Base-by-base conservation (phyloP, 805 yeast species). In the Hanseniaspora vineae region DNA sequence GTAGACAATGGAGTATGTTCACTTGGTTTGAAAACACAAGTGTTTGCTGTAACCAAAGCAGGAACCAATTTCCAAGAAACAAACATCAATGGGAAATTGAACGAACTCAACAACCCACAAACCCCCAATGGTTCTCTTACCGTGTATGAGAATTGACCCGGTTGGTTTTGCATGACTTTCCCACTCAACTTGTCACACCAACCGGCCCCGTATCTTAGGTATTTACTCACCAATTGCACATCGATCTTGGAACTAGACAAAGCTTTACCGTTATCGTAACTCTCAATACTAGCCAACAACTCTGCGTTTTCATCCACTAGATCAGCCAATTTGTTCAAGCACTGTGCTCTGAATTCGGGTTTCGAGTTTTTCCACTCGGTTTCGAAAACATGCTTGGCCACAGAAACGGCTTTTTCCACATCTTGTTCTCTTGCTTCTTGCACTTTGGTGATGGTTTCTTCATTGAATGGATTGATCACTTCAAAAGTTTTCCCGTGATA, bases 11-110 rank as follows among this genome's bases (percentile, higher is more conserved):
- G 95, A 44, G 95, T 85, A 47, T 88, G 77, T 64, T 87, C 94
- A 49, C 95, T 89, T 35, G 95, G 83, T 69, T 86, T 86, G 67
- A 86, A 72, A 47, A 86, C 83, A 54, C 83, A 80, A 44, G 92
- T 78, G 72, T 85, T 84, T 67, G 94, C 94, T 44, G 94, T 80
- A 52, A 88, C 82, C 56, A 85, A 70, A 50, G 90, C 88, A 39
- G 96, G 95, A 52, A 87, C 89, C 54, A 86, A 70, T 60, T 85
- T 85, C 87, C 94, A 86, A 43, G 90, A 74, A 71, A 84, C 78
- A 81, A 85, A 83, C 69, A 86, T 73, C 60, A 85, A 71, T 54
- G 96, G 96, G 77, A 86, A 86, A 70, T 86, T 86, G 95, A 95
- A 86, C 57, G 96, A 95, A 59, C 84, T 85, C 57, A 86, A 82